Base-by-base conservation (phyloP, 1,284 basidiomycete species). In the Ganoderma multipileum region DNA sequence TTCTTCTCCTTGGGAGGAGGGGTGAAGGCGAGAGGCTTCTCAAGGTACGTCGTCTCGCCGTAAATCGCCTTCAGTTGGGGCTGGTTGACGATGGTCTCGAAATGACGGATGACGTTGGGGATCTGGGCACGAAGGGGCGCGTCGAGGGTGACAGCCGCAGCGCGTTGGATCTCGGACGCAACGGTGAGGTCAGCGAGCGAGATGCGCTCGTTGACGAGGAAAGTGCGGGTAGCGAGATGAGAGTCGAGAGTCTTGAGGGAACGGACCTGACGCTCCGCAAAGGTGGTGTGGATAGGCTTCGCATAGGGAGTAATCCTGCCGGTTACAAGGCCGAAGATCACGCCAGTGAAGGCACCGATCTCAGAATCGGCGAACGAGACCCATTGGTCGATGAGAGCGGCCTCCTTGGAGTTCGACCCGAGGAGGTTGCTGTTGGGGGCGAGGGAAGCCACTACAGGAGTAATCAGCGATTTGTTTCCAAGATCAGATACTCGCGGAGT, bases 161-260 rank as follows among this genome's bases (percentile, higher is more conserved):
- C 83, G 73, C 83, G 83, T 73, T 83, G 83, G 73, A 95, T 79
- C 76, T 86, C 74, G 54, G 85, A 80, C 55, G 92, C 95, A 73
- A 95, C 74, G 75, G 84, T 82, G 81, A 99, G 82, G 79, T 99
- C 97, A 73, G 96, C 97, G 64, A 97, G 87, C 70, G 96, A 95
- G 86, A 99, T 91, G 76, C 97, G 95, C 81, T 99, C 95, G 76
- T 92, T 92, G 67, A 96, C 96, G 76, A 98, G 88, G 89, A 92
- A 99, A 65, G 97, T 99, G 78, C 89, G 90, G 71, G 88, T 86
- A 68, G 87, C 81, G 77, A 99, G 90, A 83, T 94, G 86, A 63
- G 84, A 81, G 78, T 99, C 89, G 72, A 99, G 85, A 73, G 87
- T 89, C 65, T 82, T 83, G 63, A 95, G 84, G 33, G 86, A 80